phyloP scores from a whole-genome alignment of 2,329 filamentous ascomycete genomes.

The Calycina marina region DNA sequence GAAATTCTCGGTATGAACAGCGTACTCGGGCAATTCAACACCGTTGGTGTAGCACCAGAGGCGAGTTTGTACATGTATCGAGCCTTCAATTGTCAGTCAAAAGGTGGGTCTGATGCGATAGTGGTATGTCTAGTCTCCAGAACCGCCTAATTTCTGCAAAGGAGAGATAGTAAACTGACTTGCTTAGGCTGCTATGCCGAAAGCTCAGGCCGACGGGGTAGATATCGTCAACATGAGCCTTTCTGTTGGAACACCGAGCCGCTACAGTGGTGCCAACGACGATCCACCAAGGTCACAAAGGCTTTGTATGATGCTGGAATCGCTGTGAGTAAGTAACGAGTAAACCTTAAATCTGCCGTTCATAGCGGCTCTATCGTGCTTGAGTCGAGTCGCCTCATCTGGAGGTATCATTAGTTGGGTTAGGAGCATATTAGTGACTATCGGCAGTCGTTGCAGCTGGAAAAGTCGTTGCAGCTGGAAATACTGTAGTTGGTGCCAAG shows the following conservation, averaged over 20 bases:
- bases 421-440: no score
- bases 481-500: background rate
- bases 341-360: no score
- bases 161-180: no score
- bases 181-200: background rate
- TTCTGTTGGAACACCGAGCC: background rate
- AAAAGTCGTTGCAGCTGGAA: background rate
- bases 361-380: no score
- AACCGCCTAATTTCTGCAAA: no score
- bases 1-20: background rate
- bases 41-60: background rate
- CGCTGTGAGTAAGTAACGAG: no score
- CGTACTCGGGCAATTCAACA: background rate
- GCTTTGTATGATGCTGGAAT: background rate
- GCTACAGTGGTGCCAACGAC: background rate
- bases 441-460: no score
- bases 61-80: background rate
- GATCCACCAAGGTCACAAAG: background rate
- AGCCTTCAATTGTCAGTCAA: background rate
- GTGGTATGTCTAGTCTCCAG: no score
- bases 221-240: background rate
- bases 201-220: background rate
- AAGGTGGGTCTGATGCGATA: background rate
- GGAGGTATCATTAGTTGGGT: no score
- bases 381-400: no score